Conservation (phyloP, 352 stramenopile species). For the Phytopythium oedochilum region DNA sequence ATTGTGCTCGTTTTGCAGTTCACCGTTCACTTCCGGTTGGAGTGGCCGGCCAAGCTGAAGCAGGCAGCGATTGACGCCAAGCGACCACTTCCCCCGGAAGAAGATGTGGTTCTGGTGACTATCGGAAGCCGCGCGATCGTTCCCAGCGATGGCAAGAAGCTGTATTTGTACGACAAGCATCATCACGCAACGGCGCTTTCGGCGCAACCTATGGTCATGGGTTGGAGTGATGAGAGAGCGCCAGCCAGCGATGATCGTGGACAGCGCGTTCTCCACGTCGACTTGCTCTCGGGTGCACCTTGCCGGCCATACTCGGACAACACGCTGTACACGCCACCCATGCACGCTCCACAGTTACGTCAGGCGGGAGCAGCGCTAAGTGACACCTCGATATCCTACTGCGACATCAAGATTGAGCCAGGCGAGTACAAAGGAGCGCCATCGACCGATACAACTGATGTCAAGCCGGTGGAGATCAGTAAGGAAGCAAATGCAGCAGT, state of each 20-base stretch:
- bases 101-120: slow-evolving; percentile 75
- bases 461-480: slow-evolving; percentile 5
- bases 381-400: slow-evolving; percentile 63
- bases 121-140: slow-evolving; percentile 62
- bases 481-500: slow-evolving; percentile 12
- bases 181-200: slow-evolving; percentile 25
- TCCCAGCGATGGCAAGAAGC: slow-evolving; percentile 69
- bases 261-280: slow-evolving; percentile 53
- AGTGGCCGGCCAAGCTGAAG: slow-evolving; percentile 62
- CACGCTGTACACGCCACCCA: slow-evolving; percentile 58
- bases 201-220: slow-evolving; percentile 14
- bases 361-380: slow-evolving; percentile 19
- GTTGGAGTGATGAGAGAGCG: slow-evolving; percentile 5
- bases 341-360: slow-evolving; percentile 20
- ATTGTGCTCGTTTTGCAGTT: slow-evolving; percentile 87
- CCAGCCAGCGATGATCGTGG: slow-evolving; percentile 12
- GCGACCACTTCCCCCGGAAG: slow-evolving; percentile 45
- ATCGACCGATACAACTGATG: not conserved
- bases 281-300: slow-evolving; percentile 52
- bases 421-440: slow-evolving; percentile 10
- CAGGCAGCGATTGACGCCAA: slow-evolving; percentile 57
- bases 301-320: slow-evolving; percentile 76
- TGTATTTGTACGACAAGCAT: slow-evolving; percentile 68
- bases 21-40: slow-evolving; percentile 73
- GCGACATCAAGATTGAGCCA: slow-evolving; percentile 45